These are phyloP conservation scores for Mycena albidolilacea DNA, from an alignment of 768 basidiomycete species.

Conservation along the genomic window DNA sequence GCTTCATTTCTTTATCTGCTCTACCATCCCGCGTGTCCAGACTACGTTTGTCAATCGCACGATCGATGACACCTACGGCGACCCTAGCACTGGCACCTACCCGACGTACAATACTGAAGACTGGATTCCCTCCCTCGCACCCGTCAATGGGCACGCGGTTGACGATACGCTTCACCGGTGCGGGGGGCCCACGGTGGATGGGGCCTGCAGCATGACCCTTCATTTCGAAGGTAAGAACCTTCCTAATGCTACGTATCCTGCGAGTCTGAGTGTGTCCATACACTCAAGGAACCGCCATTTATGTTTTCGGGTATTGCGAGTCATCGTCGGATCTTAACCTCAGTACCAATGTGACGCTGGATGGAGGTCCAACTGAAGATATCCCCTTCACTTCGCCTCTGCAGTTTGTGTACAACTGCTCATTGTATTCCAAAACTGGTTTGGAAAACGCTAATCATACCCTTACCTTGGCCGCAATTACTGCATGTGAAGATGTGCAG, in stretches of 20 bases:
- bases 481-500: conserved; percentile 14
- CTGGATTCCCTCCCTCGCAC: conserved; percentile 18
- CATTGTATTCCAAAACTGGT: conserved; percentile 25
- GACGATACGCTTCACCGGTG: conserved; percentile 30
- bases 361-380: conserved; percentile 14
- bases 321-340: conserved; percentile 27
- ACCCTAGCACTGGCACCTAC: conserved; percentile 20
- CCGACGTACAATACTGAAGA: conserved; percentile 26
- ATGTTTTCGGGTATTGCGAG: conserved; percentile 27
- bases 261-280: conserved; percentile 17
- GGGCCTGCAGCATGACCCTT: conserved; percentile 23
- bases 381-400: conserved; percentile 20
- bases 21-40: conserved; percentile 23
- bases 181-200: conserved; percentile 23
- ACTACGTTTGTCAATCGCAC: conserved; percentile 31
- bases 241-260: conserved; percentile 21
- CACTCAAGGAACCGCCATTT: conserved; percentile 29
- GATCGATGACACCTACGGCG: conserved; percentile 29
- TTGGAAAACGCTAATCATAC: conserved; percentile 26
- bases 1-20: conserved; percentile 22
- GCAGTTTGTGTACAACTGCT: conserved; percentile 21
- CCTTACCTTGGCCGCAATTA: conserved; percentile 18
- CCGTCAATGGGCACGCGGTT: conserved; percentile 18
- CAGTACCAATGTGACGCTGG: conserved; percentile 26
- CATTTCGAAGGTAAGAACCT: conserved; percentile 28